These are phyloP conservation scores for Periconia sp. DNA, from an alignment of 2,329 filamentous ascomycete genomes.

Conservation along the genomic window DNA sequence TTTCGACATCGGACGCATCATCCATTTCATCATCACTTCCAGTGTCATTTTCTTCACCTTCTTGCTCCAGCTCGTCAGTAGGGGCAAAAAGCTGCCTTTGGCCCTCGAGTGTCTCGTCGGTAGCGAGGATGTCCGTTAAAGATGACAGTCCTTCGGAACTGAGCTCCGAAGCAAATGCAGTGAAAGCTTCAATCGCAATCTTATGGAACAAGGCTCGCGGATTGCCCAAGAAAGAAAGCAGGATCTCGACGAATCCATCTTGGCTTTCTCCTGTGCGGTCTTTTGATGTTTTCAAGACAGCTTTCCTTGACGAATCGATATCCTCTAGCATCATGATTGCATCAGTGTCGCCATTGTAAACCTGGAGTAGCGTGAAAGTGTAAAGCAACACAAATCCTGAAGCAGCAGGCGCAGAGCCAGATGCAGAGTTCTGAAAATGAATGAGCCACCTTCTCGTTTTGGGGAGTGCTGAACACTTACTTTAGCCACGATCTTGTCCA, in stretches of 20 bases:
- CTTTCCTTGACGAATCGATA: slow-evolving; percentile 73
- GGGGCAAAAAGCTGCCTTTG: slow-evolving; percentile 84
- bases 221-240: slow-evolving; percentile 86
- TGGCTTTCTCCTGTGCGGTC: slow-evolving; percentile 24
- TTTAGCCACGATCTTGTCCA: slow-evolving; percentile 32
- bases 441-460: slow-evolving; percentile 7
- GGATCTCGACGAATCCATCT: slow-evolving; percentile 71
- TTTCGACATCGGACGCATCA: slow-evolving; percentile 49
- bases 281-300: slow-evolving; percentile 49
- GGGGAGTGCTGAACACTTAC: slow-evolving; percentile 11
- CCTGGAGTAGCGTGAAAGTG: slow-evolving; percentile 79
- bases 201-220: slow-evolving; percentile 83
- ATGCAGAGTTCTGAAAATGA: slow-evolving; percentile 21
- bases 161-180: slow-evolving; percentile 75
- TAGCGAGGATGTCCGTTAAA: slow-evolving; percentile 68
- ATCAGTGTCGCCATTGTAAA: slow-evolving; percentile 88
- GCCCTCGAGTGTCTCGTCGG: slow-evolving; percentile 79
- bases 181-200: slow-evolving; percentile 85
- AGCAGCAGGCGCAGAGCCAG: slow-evolving; percentile 40
- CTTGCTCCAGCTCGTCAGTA: slow-evolving; percentile 45
- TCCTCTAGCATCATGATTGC: slow-evolving; percentile 81
- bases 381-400: slow-evolving; percentile 79
- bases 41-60: slow-evolving; percentile 45
- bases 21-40: slow-evolving; percentile 50
- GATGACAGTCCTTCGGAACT: slow-evolving; percentile 71